Evolutionary conservation across 129 eudicot species (phyloP).

Genomic region (Pulicaria dysenterica): DNA sequence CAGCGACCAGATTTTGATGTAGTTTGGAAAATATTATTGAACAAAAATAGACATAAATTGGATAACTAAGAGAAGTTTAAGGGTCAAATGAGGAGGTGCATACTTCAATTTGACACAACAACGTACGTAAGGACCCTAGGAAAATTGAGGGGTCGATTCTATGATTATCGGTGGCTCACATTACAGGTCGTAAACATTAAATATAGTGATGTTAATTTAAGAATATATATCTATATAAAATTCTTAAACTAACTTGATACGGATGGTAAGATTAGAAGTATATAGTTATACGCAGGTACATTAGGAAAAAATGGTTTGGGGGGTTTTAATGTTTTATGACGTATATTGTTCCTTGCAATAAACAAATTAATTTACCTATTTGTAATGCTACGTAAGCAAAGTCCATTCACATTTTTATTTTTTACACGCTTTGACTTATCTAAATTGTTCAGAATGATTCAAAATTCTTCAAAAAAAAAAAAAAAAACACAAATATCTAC

Average conservation of each 20-base stretch:
- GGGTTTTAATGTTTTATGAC: not conserved
- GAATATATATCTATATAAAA: not conserved
- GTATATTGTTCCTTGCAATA: not conserved
- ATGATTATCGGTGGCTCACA: not conserved
- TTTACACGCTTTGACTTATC: too few species aligned
- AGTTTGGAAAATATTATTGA: not conserved
- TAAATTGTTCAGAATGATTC: too few species aligned
- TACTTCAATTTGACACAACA: constrained; percentile 21
- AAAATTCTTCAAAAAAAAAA: too few species aligned
- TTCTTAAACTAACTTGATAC: not conserved
- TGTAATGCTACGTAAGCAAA: not conserved
- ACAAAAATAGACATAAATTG: constrained; percentile 15
- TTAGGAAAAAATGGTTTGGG: not conserved
- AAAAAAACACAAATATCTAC: too few species aligned
- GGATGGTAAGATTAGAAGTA: not conserved
- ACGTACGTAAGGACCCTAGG: not conserved
- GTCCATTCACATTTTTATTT: not conserved
- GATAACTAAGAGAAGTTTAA: not conserved
- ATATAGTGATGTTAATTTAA: not conserved
- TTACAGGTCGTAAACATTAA: not conserved
- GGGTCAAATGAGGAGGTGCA: constrained; percentile 6
- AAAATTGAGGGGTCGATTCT: constrained; percentile 9
- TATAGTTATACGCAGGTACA: not conserved
- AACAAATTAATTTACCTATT: not conserved
- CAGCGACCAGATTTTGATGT: not conserved